These are phyloP conservation scores for Fennellomyces sp. DNA, from an alignment of 371 early-diverging fungal genomes.

Conservation along the genomic window DNA sequence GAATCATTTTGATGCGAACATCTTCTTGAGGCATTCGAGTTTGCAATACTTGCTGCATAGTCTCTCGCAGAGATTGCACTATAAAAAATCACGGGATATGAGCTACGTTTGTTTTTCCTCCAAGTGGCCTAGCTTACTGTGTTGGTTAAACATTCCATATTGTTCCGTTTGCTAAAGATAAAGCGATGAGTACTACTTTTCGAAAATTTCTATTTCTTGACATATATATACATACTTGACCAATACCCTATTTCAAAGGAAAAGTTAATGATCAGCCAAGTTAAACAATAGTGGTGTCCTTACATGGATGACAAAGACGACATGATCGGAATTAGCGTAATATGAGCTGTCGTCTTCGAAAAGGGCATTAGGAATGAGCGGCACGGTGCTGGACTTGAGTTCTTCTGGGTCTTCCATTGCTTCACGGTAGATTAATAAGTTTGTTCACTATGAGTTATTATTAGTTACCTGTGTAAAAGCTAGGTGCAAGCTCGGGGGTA, in stretches of 20 bases:
- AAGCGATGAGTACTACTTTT: too few species aligned
- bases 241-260: conserved; percentile 56
- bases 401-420: conserved; percentile 7
- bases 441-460: neutral
- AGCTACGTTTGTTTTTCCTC: neutral
- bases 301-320: conserved; percentile 67
- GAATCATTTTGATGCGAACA: conserved; percentile 52
- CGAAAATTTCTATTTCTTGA: neutral
- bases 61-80: conserved; percentile 55
- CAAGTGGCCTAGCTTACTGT: conserved; percentile 30
- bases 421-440: neutral
- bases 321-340: conserved; percentile 30
- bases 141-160: conserved; percentile 58
- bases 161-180: conserved; percentile 51
- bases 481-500: conserved; percentile 29
- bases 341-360: neutral
- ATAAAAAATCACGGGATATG: conserved; percentile 4
- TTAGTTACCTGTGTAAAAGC: conserved; percentile 6
- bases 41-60: conserved; percentile 50
- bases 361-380: neutral
- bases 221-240: conserved; percentile 36
- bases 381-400: conserved; percentile 3
- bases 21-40: conserved; percentile 53
- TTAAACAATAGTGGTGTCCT: conserved; percentile 7
- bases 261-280: neutral